Evolutionary conservation across 2,329 filamentous ascomycete species (phyloP).

Genomic region (Cladobotryum protrusum): DNA sequence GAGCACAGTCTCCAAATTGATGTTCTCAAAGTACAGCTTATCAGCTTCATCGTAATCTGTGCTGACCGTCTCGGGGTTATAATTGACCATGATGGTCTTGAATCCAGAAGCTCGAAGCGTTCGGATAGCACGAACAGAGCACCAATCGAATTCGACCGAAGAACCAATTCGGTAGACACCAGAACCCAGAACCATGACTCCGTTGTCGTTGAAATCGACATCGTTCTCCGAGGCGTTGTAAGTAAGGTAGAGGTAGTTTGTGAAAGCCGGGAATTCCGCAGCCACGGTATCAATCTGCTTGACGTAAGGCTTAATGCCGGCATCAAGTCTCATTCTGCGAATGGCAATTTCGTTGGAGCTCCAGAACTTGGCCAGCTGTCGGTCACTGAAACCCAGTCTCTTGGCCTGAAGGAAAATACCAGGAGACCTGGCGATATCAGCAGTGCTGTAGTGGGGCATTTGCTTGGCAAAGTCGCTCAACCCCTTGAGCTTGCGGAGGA

Average conservation of each 20-base stretch:
- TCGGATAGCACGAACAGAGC: slow-evolving; percentile 87
- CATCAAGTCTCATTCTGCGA: slow-evolving; percentile 75
- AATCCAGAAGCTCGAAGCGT: slow-evolving; percentile 76
- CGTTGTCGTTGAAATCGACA: slow-evolving; percentile 77
- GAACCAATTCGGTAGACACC: slow-evolving; percentile 97
- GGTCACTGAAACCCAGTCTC: slow-evolving; percentile 88
- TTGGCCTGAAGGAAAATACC: slow-evolving; percentile 76
- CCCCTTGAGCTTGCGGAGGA: slow-evolving; percentile 84
- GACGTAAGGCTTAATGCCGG: slow-evolving; percentile 79
- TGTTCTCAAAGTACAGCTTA: slow-evolving; percentile 92
- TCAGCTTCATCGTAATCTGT: slow-evolving; percentile 96
- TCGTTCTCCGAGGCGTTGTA: slow-evolving; percentile 90
- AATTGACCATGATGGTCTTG: slow-evolving; percentile 97
- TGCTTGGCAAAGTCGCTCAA: slow-evolving; percentile 81
- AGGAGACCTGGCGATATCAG: slow-evolving; percentile 57
- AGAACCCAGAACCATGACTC: slow-evolving; percentile 92
- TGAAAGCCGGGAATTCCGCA: slow-evolving; percentile 88
- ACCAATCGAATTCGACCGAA: slow-evolving; percentile 99
- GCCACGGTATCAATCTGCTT: slow-evolving; percentile 99
- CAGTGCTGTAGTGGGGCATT: slow-evolving; percentile 61
- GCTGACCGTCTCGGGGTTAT: slow-evolving; percentile 82
- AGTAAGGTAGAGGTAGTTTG: slow-evolving; percentile 94
- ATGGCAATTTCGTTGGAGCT: slow-evolving; percentile 91
- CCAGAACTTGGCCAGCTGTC: slow-evolving; percentile 90
- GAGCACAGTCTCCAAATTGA: slow-evolving; percentile 80